Base-by-base conservation (phyloP, 352 stramenopile species). In the Heterotrichella gracilis region DNA sequence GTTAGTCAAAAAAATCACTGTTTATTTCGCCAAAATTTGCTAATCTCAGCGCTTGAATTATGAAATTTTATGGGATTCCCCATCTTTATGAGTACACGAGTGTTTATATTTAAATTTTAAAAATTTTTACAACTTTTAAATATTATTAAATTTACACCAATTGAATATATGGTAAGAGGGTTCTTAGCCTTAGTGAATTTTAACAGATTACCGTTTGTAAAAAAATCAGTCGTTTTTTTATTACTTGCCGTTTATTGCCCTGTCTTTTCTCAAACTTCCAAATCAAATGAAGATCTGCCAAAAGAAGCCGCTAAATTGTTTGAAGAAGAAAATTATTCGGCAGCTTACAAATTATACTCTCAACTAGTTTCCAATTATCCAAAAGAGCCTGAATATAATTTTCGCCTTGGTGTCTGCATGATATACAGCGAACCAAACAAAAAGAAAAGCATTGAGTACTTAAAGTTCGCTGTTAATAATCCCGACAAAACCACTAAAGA, bases 251-350 rank as follows among this genome's bases (percentile, higher is more conserved):
- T 9, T 17, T n/a, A 17, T 53, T 53, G 32, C 32, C 32, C 32
- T 53, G 32, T n/a, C 9, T 53, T 53, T n/a, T 53, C 32, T n/a
- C 32, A 53, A 53, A 53, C 9, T 53, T 53, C 32, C 9, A 17
- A 9, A 53, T 53, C 32, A 9, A 53, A 17, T n/a, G 32, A 53
- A 9, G 32, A n/a, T n/a, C 9, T 53, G 9, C 9, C 9, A 53
- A 53, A 9, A n/a, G 32, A 53, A 53, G 32, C 32, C 32, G n/a
- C 32, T 17, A 53, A 53, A 53, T 53, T 53, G 32, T 53, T 53
- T 53, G 32, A 53, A 53, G 32, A 53, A 53, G 32, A 53, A 53
- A n/a, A 53, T 53, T 53, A 53, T n/a, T 53, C 32, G n/a, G n/a
- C 9, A n/a, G 32, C 32, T n/a, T 53, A 53, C n/a, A 53, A 53